These are phyloP conservation scores for Hyphodiscus hymeniophilus DNA, from an alignment of 495 filamentous ascomycete species.

Conservation along the genomic window DNA sequence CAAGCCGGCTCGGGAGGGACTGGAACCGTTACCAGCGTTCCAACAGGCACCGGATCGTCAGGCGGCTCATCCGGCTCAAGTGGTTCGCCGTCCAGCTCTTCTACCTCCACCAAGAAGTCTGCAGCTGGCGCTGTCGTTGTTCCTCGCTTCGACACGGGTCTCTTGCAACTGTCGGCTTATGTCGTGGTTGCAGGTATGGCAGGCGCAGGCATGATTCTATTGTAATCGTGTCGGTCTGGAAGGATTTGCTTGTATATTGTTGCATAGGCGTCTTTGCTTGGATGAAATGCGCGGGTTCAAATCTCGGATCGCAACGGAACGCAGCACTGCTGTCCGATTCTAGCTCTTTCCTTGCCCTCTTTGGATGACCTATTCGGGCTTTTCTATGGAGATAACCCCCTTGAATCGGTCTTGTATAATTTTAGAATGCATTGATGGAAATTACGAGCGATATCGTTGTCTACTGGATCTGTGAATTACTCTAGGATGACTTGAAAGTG, in stretches of 20 bases:
- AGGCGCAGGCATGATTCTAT: constrained; percentile 66
- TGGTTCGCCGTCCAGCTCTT: constrained; percentile 26
- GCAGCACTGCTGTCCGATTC: background rate
- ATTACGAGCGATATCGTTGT: background rate
- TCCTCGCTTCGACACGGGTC: constrained; percentile 51
- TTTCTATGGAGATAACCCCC: background rate
- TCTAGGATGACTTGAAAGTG: constrained; percentile 1
- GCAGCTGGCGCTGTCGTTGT: constrained; percentile 37
- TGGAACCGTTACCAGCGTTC: constrained; percentile 50
- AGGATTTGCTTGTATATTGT: background rate
- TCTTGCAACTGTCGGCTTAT: constrained; percentile 61
- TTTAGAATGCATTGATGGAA: background rate
- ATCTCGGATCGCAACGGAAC: background rate
- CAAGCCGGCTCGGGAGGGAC: constrained; percentile 55
- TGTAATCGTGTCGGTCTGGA: constrained; percentile 40
- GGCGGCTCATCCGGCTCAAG: constrained; percentile 27
- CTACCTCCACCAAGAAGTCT: constrained; percentile 18
- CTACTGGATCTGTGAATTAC: no score
- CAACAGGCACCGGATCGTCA: constrained; percentile 35
- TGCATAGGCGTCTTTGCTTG: constrained; percentile 4
- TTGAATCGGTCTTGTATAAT: background rate
- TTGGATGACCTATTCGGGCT: no score
- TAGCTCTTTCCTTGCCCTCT: background rate
- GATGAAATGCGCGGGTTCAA: background rate
- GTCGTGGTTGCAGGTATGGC: constrained; percentile 55